These are phyloP conservation scores for Aspergillus egyptiacus DNA, from an alignment of 495 filamentous ascomycete species.

Conservation along the genomic window DNA sequence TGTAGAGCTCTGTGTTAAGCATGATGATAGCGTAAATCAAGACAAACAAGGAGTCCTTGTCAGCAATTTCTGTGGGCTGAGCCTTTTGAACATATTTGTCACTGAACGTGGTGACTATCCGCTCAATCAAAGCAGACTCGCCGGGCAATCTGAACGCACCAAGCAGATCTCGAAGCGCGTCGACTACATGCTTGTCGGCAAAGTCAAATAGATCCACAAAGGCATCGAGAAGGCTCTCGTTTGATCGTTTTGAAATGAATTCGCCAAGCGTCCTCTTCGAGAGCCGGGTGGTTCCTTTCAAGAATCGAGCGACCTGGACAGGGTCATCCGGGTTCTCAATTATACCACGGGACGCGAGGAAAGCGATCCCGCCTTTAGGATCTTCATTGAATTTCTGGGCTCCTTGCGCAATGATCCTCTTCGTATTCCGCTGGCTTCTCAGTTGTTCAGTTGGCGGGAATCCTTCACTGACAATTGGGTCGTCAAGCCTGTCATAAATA, in stretches of 20 bases:
- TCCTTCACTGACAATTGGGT: conserved; percentile 56
- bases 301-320: conserved; percentile 66
- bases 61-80: conserved; percentile 67
- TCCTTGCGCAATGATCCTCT: conserved; percentile 83
- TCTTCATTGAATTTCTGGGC: conserved; percentile 92
- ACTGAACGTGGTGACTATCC: conserved; percentile 80
- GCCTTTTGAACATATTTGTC: conserved; percentile 76
- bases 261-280: conserved; percentile 91
- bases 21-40: conserved; percentile 95
- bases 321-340: conserved; percentile 72
- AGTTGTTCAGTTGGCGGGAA: conserved; percentile 61
- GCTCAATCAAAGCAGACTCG: conserved; percentile 86
- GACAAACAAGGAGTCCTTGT: conserved; percentile 85
- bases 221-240: conserved; percentile 71
- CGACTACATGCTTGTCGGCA: conserved; percentile 74
- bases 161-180: conserved; percentile 80
- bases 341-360: conserved; percentile 74
- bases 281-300: conserved; percentile 77
- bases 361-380: conserved; percentile 84
- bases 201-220: conserved; percentile 88
- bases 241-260: conserved; percentile 82
- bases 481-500: conserved; percentile 77
- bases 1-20: conserved; percentile 92
- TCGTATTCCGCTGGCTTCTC: conserved; percentile 63
- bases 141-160: conserved; percentile 93